These are phyloP conservation scores for Macadamia integrifolia DNA, from an alignment of 164 flowering plant species.

Conservation along the genomic window DNA sequence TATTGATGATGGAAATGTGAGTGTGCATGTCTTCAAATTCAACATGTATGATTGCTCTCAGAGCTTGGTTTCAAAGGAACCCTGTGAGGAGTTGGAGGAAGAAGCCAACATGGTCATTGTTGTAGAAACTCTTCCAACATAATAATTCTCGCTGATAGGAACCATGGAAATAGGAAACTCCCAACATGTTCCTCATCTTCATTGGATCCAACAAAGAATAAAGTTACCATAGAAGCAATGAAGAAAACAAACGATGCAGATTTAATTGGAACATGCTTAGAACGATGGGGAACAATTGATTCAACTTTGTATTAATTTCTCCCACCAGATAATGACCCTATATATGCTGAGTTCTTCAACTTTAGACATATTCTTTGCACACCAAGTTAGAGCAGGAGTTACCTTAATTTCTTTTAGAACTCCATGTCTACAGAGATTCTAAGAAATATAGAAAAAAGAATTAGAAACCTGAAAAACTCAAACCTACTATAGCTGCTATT, in stretches of 20 bases:
- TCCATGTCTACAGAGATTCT: too few relatives aligned
- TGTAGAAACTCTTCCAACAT: conserved; percentile 10
- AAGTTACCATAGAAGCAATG: neutral
- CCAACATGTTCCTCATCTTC: neutral
- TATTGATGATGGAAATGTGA: conserved; percentile 9
- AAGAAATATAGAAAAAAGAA: too few relatives aligned
- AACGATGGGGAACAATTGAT: neutral
- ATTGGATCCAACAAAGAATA: neutral
- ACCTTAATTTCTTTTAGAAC: too few relatives aligned
- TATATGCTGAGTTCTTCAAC: too few relatives aligned
- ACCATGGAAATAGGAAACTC: conserved; percentile 10
- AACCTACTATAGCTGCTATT: too few relatives aligned
- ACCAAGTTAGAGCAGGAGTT: too few relatives aligned
- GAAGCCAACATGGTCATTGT: conserved; percentile 6
- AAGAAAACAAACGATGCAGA: conserved; percentile 2
- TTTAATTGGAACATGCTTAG: neutral
- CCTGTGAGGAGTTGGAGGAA: conserved; percentile 8
- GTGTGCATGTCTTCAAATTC: conserved; percentile 6
- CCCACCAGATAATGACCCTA: neutral
- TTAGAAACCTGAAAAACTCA: too few relatives aligned
- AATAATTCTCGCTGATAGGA: conserved; percentile 1
- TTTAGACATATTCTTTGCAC: too few relatives aligned
- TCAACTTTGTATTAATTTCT: neutral
- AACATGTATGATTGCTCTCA: neutral
- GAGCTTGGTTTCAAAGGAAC: conserved; percentile 10